Base-by-base conservation (phyloP, 768 basidiomycete genomes). In the Auricularia sp. region DNA sequence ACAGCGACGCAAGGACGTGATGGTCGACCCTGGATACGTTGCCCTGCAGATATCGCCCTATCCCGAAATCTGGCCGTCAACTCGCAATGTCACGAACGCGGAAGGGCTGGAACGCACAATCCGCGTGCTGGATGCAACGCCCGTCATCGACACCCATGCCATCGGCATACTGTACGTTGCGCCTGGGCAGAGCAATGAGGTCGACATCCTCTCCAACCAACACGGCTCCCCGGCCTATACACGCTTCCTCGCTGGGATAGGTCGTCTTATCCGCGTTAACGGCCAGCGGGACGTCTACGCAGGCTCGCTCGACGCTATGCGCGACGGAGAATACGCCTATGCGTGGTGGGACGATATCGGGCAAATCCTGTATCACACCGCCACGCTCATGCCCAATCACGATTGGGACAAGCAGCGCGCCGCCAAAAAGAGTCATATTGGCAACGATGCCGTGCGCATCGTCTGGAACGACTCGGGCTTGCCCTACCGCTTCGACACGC, bases 321-420 rank as follows among this genome's bases (percentile, higher is more conserved):
- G 90, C 70, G 94, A 99, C 71, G 97, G 97, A 14, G 90, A 94
- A 74, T 97, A 95, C 71, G 92, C 96, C 0, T 98, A 98, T 72
- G 93, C 95, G 0, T 99, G 96, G 95, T 97, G 95, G 92, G 94
- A 98, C 73, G 94, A 98, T 71, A 94, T 98, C 61, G 87, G 90
- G 3, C 95, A 98, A 72, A 85, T 97, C 66, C 81, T 98, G 63
- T 99, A 91, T 73, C 97, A 98, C 74, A 89, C 93, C 2, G 91
- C 96, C 8, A 98, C 97, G 2, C 87, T 99, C 80, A 98, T 98
- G 96, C 97, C 97, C 3, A 89, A 86, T 63, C 80, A 79, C 58
- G 67, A 76, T 7, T 75, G 86, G 63, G 91, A 93, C 73, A 84
- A 84, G 1, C 81, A 84, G 61, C 86, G 83, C 69, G 87, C 83